These are phyloP conservation scores for Geopyxis carbonaria DNA, from an alignment of 495 filamentous ascomycete species.

Conservation along the genomic window DNA sequence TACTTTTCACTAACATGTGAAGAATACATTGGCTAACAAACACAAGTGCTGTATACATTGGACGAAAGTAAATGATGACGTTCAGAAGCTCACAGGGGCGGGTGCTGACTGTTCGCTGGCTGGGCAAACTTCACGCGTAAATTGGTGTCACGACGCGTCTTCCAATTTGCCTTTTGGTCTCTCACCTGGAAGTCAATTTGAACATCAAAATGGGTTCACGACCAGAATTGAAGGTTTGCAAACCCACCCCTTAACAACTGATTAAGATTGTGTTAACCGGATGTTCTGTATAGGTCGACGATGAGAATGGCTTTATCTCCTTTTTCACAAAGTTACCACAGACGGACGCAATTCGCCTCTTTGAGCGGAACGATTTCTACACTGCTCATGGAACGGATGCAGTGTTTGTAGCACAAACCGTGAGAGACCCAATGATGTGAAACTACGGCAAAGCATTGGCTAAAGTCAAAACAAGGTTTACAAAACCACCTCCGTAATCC, in stretches of 20 bases:
- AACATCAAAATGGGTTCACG: conserved; percentile 58
- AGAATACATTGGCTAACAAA: no score
- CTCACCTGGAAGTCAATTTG: no score
- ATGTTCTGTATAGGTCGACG: conserved; percentile 51
- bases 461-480: conserved; percentile 73
- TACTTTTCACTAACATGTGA: no score
- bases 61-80: no score
- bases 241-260: conserved; percentile 2
- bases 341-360: conserved; percentile 67
- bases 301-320: conserved; percentile 87
- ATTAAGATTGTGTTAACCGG: conserved; percentile 3
- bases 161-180: no score
- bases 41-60: no score
- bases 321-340: conserved; percentile 74
- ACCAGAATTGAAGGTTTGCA: conserved; percentile 70
- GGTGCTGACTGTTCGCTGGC: no score
- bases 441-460: no score
- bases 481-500: conserved; percentile 89
- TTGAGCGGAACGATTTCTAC: conserved; percentile 90
- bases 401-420: conserved; percentile 77
- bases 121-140: no score
- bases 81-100: no score
- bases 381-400: conserved; percentile 87
- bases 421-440: no score
- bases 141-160: no score